These are phyloP conservation scores for Cerioporus squamosus DNA, from an alignment of 1,284 basidiomycete genomes.

Conservation along the genomic window DNA sequence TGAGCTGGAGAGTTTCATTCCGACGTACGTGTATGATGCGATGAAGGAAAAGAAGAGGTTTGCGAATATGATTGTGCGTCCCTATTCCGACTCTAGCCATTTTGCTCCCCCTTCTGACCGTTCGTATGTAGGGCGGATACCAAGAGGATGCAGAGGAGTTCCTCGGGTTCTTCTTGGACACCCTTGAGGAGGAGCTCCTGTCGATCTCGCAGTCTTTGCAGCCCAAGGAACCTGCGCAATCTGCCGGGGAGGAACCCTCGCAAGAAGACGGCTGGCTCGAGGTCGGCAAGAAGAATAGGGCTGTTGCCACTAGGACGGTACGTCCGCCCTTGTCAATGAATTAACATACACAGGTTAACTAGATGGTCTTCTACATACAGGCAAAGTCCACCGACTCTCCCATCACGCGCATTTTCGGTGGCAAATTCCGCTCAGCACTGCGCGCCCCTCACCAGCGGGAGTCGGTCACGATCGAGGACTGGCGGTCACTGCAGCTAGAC, in stretches of 20 bases:
- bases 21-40: conserved; percentile 93
- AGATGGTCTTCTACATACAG: conserved; percentile 40
- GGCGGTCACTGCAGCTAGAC: conserved; percentile 88
- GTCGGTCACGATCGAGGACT: conserved; percentile 91
- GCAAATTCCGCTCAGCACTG: conserved; percentile 89
- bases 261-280: conserved; percentile 85
- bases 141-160: conserved; percentile 99
- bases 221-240: conserved; percentile 34
- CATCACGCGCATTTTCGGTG: conserved; percentile 92
- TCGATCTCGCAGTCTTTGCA: conserved; percentile 58
- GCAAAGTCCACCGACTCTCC: conserved; percentile 85
- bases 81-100: not conserved
- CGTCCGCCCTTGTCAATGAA: conserved; percentile 36
- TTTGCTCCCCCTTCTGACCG: not conserved
- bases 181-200: conserved; percentile 92
- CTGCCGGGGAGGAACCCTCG: conserved; percentile 42
- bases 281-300: conserved; percentile 90
- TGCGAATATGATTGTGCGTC: conserved; percentile 86
- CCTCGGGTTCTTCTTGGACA: conserved; percentile 96
- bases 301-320: conserved; percentile 82
- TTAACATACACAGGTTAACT: not conserved
- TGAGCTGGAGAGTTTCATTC: conserved; percentile 78
- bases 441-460: conserved; percentile 84
- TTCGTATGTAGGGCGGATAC: conserved; percentile 70
- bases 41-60: conserved; percentile 95